phyloP scores from a whole-genome alignment of 805 yeast genomes.

The Teunomyces aglyptinius region DNA sequence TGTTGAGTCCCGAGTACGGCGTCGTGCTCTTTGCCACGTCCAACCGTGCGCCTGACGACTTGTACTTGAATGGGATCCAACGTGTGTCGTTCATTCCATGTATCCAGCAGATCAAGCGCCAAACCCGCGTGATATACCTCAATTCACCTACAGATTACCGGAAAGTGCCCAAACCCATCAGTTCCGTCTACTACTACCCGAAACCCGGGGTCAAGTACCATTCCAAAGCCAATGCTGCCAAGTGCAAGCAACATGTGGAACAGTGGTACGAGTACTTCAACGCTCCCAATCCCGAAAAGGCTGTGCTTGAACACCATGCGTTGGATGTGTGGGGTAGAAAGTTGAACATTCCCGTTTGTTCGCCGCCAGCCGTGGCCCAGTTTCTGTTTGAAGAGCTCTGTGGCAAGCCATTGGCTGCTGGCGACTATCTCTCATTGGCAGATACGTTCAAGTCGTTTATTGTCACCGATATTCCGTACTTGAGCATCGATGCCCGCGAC shows the following conservation, averaged over 20 bases:
- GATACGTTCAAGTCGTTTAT: conserved; percentile 71
- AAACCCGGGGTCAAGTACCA: conserved; percentile 56
- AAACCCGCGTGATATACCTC: conserved; percentile 73
- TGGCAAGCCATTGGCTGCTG: conserved; percentile 86
- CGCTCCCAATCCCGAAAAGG: conserved; percentile 37
- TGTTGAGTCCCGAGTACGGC: conserved; percentile 76
- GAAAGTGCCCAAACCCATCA: conserved; percentile 77
- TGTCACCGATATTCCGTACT: conserved; percentile 89
- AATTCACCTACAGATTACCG: conserved; percentile 95
- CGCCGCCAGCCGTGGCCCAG: conserved; percentile 82
- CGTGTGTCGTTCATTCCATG: conserved; percentile 91
- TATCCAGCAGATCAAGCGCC: conserved; percentile 70
- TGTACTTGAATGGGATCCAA: conserved; percentile 92
- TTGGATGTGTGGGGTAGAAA: conserved; percentile 86
- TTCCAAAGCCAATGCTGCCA: conserved; percentile 48
- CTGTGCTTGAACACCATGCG: conserved; percentile 17
- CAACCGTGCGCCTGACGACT: conserved; percentile 90
- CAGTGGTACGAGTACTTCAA: conserved; percentile 81
- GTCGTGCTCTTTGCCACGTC: conserved; percentile 90
- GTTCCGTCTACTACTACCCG: conserved; percentile 77
- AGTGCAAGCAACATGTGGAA: conserved; percentile 60
- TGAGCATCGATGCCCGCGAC: conserved; percentile 77
- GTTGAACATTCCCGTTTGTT: conserved; percentile 68
- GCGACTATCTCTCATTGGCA: conserved; percentile 87
- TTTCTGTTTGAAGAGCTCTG: conserved; percentile 85